phyloP scores from a whole-genome alignment of 495 filamentous ascomycete species.

The Glutinoglossum americanum region DNA sequence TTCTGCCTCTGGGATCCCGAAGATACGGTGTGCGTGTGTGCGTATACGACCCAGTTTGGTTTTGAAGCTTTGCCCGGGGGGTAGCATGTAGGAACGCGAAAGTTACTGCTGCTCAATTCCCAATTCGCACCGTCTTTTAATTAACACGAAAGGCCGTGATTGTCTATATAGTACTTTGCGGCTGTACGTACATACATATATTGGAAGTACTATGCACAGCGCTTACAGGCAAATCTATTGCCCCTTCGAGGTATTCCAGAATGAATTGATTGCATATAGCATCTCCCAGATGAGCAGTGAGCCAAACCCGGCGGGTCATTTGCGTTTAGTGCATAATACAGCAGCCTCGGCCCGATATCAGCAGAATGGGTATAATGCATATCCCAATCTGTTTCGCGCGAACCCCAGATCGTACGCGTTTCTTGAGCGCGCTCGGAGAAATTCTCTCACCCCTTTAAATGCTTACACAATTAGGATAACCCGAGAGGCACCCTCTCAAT shows the following conservation, averaged over 20 bases:
- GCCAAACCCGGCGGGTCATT: background rate
- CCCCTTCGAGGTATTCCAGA: background rate
- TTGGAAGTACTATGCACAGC: too few species aligned
- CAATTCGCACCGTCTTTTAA: background rate
- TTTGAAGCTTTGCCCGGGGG: background rate
- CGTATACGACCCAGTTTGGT: background rate
- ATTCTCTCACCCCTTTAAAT: background rate
- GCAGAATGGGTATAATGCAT: background rate
- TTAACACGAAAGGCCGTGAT: background rate
- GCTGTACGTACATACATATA: background rate
- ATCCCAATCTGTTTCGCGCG: background rate
- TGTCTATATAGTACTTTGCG: background rate
- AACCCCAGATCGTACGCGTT: background rate
- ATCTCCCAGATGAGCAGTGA: background rate
- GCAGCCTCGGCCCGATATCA: background rate
- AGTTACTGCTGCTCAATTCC: background rate
- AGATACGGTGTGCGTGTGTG: too few species aligned
- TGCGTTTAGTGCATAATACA: too few species aligned
- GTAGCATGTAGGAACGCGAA: background rate
- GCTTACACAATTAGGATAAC: background rate
- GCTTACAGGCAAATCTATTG: too few species aligned
- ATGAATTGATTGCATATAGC: background rate
- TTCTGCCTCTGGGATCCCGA: too few species aligned
- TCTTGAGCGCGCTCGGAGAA: background rate
- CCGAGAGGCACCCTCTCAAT: constrained; percentile 9